Base-by-base conservation (phyloP, 228 moss, liverwort and hornwort species). In the Sphagnum fallax region DNA sequence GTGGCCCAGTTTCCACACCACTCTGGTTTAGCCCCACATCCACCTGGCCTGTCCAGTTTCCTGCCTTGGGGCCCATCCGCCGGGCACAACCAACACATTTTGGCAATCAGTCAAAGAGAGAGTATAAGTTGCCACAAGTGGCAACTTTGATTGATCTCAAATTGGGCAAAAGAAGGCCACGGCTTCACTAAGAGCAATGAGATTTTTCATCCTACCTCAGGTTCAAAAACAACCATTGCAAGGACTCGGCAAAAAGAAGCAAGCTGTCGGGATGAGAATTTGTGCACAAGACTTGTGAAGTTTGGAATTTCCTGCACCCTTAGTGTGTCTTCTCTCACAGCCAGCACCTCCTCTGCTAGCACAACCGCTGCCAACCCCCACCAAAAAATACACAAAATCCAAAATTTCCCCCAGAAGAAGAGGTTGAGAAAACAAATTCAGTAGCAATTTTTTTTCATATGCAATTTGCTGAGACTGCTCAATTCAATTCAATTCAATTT, bases 191-290 rank as follows among this genome's bases (percentile, higher is more conserved):
- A 32, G 32, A 32, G 32, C 32, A 32, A 32, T 32, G 32, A 32
- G 32, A 32, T 32, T 32, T 32, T 2, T 32, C 32, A 32, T 32
- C 32, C 68, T 82, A 91, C 90, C 90, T 91, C 88, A 16, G 86
- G 85, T 81, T 86, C 88, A 66, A 91, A 88, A 47, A 83, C 83
- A 49, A 91, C 83, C 90, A 91, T 83, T 64, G 88, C 90, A 47
- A 91, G 75, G 61, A 91, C 85, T 61, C 82, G 85, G 69, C 88
- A 91, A 72, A 88, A 91, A 16, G 88, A 83, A 72, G 85, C 90
- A 74, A 88, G 78, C 73, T 91, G 88, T 77, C 80, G 79, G 50
- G 80, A 81, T 10, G 85, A 85, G 70, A 91, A 91, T 60, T 88
- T 78, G 70, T 77, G 71, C 14, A 91, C 82, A 15, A 88, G 78